A percentile compares a stretch with the other conserved stretches of the same genome.
Conservation (phyloP, 495 filamentous ascomycete species). For the Penicillium nucicola region DNA sequence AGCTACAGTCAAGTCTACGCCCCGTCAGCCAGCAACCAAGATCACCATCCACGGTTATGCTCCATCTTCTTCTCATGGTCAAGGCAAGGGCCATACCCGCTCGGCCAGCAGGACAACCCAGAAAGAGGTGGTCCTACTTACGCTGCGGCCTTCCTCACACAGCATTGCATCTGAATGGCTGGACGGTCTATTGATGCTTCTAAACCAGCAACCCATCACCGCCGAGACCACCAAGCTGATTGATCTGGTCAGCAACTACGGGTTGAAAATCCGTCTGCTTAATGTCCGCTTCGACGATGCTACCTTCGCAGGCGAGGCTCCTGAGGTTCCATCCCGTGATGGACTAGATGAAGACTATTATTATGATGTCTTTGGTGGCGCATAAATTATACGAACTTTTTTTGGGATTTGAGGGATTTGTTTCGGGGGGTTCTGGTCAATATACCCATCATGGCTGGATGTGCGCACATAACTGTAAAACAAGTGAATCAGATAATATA, state of each 20-base stretch:
- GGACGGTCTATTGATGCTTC: conserved; percentile 90
- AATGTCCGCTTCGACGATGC: conserved; percentile 86
- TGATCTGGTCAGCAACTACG: conserved; percentile 80
- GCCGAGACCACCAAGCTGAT: conserved; percentile 88
- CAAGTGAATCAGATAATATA: background rate
- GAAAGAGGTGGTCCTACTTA: conserved; percentile 66
- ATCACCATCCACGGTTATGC: conserved; percentile 85
- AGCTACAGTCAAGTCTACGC: conserved; percentile 52
- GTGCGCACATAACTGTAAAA: background rate
- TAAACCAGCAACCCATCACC: conserved; percentile 96
- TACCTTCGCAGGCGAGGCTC: conserved; percentile 42
- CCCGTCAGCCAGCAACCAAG: conserved; percentile 65
- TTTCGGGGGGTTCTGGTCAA: conserved; percentile 1
- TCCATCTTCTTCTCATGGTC: conserved; percentile 24
- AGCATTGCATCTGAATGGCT: conserved; percentile 92
- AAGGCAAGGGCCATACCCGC: conserved; percentile 26
- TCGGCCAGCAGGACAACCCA: conserved; percentile 36
- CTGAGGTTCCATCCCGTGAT: conserved; percentile 44
- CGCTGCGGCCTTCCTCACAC: conserved; percentile 76
- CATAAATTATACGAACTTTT: conserved; percentile 9
- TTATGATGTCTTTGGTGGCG: conserved; percentile 53
- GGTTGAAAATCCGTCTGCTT: conserved; percentile 85
- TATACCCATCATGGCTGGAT: conserved; percentile 17
- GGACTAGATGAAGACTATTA: conserved; percentile 53
- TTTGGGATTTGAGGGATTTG: background rate